Base-by-base conservation (phyloP, 352 stramenopile species). In the Phytophthora rubi region DNA sequence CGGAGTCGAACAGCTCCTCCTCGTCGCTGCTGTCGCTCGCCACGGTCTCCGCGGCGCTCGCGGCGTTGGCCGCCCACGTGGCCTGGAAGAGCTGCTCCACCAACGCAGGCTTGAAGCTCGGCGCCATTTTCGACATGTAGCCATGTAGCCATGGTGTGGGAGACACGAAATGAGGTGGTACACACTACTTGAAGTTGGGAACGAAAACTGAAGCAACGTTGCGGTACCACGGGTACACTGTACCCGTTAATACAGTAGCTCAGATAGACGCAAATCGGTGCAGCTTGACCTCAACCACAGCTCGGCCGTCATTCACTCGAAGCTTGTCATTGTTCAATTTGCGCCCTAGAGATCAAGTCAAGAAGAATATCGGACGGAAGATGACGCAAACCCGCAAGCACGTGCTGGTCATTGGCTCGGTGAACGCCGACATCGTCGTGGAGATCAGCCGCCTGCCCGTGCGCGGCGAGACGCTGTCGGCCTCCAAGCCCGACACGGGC, bases 391-490 rank as follows among this genome's bases (percentile, higher is more conserved):
- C 13, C 1, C 59, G 63, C 35, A 73, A 74, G 60, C 65, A 77
- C 42, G 83, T 95, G 44, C 63, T 95, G 30, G 81, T 94, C 26
- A 80, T 95, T n/a, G 88, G 88, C 42, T 94, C 86, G 1, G 86
- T 95, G 59, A 95, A 95, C 62, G 83, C 88, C 47, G 88, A 95
- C 73, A 86, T 94, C 55, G 81, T 93, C 59, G 77, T 94, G 10
- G 86, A 93, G 59, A 71, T 95, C 53, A 66, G 83, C 56, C 86
- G 86, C 12, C 63, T 94, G 30, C 88, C 88, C 1, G 68, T 73
- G 55, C 84, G 80, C 9, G 88, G 88, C 12, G 88, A 96, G 69
- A 94, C 86, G 16, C 53, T 94, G 23, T 75, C 71, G 0, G 82
- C 86, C 1, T 77, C 62, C 35, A 85, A 82, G 51, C 59, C 77